Evolutionary conservation across 2,329 filamentous ascomycete genomes (phyloP).

Genomic region (Trichoderma arundinaceum): DNA sequence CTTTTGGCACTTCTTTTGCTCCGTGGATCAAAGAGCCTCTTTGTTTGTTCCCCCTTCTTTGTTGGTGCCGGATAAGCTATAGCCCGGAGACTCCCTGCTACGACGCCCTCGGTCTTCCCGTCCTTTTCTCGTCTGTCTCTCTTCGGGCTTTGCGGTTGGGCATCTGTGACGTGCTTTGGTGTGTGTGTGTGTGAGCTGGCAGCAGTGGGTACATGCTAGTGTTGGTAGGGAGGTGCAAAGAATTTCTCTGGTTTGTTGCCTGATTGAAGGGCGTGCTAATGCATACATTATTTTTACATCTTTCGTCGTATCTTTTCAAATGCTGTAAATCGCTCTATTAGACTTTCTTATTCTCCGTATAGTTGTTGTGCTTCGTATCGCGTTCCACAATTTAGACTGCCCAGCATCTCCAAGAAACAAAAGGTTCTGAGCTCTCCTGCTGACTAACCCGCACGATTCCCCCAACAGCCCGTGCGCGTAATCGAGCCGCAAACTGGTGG

Average conservation of each 20-base stretch:
- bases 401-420: too few species aligned
- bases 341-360: too few species aligned
- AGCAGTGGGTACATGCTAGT: conserved; percentile 26
- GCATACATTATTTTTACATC: background rate
- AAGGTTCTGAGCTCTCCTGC: background rate
- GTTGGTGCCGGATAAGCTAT: background rate
- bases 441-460: conserved; percentile 9
- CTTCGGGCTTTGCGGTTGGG: conserved; percentile 24
- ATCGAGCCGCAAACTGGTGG: conserved; percentile 26
- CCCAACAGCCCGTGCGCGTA: conserved; percentile 14
- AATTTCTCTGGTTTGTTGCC: conserved; percentile 11
- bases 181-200: conserved; percentile 27
- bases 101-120: too few species aligned
- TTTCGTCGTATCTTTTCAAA: background rate
- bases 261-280: background rate
- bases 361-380: too few species aligned
- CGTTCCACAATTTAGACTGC: too few species aligned
- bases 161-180: conserved; percentile 28
- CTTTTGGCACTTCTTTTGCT: too few species aligned
- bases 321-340: too few species aligned
- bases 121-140: background rate
- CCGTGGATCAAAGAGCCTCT: background rate
- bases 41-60: background rate
- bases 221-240: background rate
- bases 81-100: background rate